Evolutionary conservation across 495 filamentous ascomycete genomes (phyloP).

Genomic region (Aspergillus bertholletiae): DNA sequence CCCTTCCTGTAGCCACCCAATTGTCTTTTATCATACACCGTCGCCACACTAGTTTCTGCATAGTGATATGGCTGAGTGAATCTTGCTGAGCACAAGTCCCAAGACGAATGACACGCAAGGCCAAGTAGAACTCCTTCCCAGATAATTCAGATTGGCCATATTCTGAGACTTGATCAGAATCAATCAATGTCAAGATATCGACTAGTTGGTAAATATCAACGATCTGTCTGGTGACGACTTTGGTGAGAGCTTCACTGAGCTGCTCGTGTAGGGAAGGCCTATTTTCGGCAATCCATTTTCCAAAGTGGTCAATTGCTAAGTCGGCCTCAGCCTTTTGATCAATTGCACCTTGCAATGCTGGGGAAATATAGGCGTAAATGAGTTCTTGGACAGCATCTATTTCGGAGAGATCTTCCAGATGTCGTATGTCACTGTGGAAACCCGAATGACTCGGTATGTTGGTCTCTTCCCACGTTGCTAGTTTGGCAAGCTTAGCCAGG

Average conservation of each 20-base stretch:
- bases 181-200: slow-evolving; percentile 77
- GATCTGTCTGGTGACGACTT: slow-evolving; percentile 62
- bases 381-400: slow-evolving; percentile 70
- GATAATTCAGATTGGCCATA: slow-evolving; percentile 35
- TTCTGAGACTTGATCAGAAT: slow-evolving; percentile 26
- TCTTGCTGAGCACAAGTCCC: slow-evolving; percentile 46
- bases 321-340: slow-evolving; percentile 75
- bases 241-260: slow-evolving; percentile 61
- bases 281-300: slow-evolving; percentile 49
- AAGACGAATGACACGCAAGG: slow-evolving; percentile 62
- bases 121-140: slow-evolving; percentile 63
- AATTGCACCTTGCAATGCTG: slow-evolving; percentile 60
- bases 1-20: slow-evolving; percentile 54
- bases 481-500: slow-evolving; percentile 72
- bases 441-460: slow-evolving; percentile 16
- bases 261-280: slow-evolving; percentile 61
- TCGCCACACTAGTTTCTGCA: slow-evolving; percentile 77
- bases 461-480: slow-evolving; percentile 53
- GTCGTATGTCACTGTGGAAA: slow-evolving; percentile 31
- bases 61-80: slow-evolving; percentile 47
- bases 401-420: slow-evolving; percentile 57
- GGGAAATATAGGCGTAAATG: slow-evolving; percentile 58
- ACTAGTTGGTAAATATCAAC: slow-evolving; percentile 66
- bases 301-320: slow-evolving; percentile 67
- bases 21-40: slow-evolving; percentile 75